phyloP scores from a whole-genome alignment of 2,329 filamentous ascomycete genomes.

The Stemphylium lycopersici region DNA sequence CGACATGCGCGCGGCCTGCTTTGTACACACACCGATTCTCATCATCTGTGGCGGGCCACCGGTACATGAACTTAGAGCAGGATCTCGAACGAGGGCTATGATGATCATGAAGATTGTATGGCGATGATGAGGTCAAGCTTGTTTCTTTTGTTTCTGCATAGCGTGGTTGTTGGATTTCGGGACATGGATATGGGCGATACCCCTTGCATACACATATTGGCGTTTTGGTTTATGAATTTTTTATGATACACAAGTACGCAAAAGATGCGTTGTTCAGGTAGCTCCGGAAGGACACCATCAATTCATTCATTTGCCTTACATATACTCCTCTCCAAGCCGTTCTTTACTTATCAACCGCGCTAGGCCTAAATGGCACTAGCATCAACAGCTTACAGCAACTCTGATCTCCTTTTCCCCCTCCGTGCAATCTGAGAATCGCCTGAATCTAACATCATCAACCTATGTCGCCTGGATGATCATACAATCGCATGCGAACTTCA shows the following conservation, averaged over 20 bases:
- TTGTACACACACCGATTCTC: constrained; percentile 1
- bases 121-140: not conserved
- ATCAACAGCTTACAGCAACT: too few species aligned
- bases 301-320: not conserved
- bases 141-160: not conserved
- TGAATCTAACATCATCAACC: too few species aligned
- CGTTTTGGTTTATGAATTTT: constrained; percentile 12
- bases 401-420: not conserved
- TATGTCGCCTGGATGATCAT: too few species aligned
- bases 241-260: not conserved
- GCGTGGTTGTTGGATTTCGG: constrained; percentile 1
- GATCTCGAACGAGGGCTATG: not conserved
- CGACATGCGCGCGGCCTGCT: not conserved
- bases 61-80: not conserved
- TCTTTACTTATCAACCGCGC: not conserved
- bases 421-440: not conserved
- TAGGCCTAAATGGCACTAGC: not conserved
- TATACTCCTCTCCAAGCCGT: not conserved
- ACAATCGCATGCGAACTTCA: not conserved
- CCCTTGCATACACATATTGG: constrained; percentile 21
- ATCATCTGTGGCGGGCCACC: constrained; percentile 14
- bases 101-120: constrained; percentile 1
- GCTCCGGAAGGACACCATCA: not conserved
- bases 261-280: not conserved
- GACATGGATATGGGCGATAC: constrained; percentile 18